phyloP scores from a whole-genome alignment of 129 eudicot genomes.

The Solidago caesia region DNA sequence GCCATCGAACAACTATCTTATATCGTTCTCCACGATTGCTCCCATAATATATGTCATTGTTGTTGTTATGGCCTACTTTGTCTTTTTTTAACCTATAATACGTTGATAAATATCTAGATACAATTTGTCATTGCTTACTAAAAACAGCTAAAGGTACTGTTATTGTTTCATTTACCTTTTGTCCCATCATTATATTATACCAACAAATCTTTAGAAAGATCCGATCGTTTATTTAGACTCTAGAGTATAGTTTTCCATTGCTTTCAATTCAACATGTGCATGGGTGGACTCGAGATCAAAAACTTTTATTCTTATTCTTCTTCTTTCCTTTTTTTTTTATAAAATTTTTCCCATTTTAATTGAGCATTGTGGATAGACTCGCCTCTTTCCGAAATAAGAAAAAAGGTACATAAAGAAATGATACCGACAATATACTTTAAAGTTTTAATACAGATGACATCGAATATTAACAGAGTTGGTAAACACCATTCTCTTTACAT shows the following conservation, averaged over 20 bases:
- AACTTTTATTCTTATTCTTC: neutral
- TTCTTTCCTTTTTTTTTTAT: no score
- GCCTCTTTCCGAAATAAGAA: no score
- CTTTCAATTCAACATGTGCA: conserved; percentile 10
- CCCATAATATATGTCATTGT: neutral
- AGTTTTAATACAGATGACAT: no score
- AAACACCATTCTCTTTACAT: no score
- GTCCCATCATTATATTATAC: neutral
- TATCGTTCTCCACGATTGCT: conserved; percentile 6
- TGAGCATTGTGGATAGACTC: neutral
- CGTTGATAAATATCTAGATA: conserved; percentile 26
- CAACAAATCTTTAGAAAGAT: conserved; percentile 27
- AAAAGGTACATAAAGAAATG: no score
- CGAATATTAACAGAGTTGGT: no score
- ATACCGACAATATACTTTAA: no score
- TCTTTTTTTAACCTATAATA: neutral
- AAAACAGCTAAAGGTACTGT: neutral
- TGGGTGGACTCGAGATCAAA: conserved; percentile 1
- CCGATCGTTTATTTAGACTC: neutral
- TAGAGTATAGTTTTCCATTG: neutral
- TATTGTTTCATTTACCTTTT: neutral
- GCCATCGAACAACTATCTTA: conserved; percentile 15
- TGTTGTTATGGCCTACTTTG: neutral
- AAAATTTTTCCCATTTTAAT: neutral
- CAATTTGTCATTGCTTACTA: conserved; percentile 21